phyloP scores from a whole-genome alignment of 495 filamentous ascomycete species.

The Friedmanniomyces endolithicus region DNA sequence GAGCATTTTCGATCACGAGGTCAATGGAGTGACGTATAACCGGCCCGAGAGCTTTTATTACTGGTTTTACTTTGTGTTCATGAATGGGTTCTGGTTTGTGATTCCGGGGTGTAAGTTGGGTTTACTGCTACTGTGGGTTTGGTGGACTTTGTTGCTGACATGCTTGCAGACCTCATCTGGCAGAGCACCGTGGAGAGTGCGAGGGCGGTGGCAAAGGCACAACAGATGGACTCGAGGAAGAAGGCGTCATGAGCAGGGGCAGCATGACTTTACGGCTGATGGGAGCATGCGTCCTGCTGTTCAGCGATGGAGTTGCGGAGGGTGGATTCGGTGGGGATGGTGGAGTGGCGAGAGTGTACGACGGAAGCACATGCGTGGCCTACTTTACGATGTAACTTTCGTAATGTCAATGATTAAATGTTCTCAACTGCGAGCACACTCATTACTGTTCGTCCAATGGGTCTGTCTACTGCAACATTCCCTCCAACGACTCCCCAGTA shows the following conservation, averaged over 20 bases:
- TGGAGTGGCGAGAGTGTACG: no score
- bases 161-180: constrained; percentile 10
- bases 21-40: constrained; percentile 47
- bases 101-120: constrained; percentile 45
- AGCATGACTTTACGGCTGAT: background rate
- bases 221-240: constrained; percentile 6
- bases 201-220: constrained; percentile 1
- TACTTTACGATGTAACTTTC: background rate
- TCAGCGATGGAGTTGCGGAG: background rate
- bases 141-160: background rate
- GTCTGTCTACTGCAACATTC: constrained; percentile 61
- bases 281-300: background rate
- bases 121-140: background rate
- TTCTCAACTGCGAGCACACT: no score
- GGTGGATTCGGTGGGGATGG: no score
- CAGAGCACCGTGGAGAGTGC: constrained; percentile 7
- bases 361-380: background rate
- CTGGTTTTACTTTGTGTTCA: constrained; percentile 75
- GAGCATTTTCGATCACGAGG: constrained; percentile 53
- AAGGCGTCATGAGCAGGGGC: constrained; percentile 5
- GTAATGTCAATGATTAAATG: background rate
- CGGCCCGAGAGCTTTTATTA: constrained; percentile 72
- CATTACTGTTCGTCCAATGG: no score
- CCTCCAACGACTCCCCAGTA: constrained; percentile 73
- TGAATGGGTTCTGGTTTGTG: constrained; percentile 81